phyloP scores from a whole-genome alignment of 2,329 filamentous ascomycete genomes.

The Thelonectria olida region DNA sequence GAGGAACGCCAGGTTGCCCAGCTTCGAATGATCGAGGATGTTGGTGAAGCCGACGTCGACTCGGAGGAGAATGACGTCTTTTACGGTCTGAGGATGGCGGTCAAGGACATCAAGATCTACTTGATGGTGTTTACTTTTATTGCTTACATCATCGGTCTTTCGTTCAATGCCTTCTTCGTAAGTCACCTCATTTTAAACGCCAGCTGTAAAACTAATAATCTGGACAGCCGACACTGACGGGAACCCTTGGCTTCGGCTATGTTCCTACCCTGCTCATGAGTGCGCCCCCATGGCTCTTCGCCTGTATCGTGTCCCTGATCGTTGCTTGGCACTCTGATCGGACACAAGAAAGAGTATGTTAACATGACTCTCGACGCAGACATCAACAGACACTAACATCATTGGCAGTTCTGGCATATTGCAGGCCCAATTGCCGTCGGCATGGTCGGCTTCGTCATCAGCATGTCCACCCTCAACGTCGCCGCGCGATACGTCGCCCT shows the following conservation, averaged over 20 bases:
- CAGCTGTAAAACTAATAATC: background rate
- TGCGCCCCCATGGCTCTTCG: slow-evolving; percentile 67
- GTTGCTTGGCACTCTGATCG: slow-evolving; percentile 66
- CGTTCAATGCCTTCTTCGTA: slow-evolving; percentile 68
- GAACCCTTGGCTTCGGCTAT: slow-evolving; percentile 61
- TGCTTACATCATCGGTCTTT: slow-evolving; percentile 66
- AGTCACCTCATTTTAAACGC: slow-evolving; percentile 25
- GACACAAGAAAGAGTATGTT: slow-evolving; percentile 59
- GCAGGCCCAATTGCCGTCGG: slow-evolving; percentile 61
- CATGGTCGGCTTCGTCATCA: slow-evolving; percentile 67
- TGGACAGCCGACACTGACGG: slow-evolving; percentile 58
- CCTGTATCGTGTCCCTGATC: slow-evolving; percentile 64
- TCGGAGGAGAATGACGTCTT: slow-evolving; percentile 58
- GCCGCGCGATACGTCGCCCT: slow-evolving; percentile 68
- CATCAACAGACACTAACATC: slow-evolving; percentile 1
- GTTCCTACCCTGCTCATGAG: slow-evolving; percentile 65
- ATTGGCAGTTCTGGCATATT: slow-evolving; percentile 65
- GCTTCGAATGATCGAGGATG: slow-evolving; percentile 65
- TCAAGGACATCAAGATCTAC: slow-evolving; percentile 70
- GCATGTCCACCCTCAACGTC: slow-evolving; percentile 64
- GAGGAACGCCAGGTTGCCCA: slow-evolving; percentile 66
- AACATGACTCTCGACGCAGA: background rate
- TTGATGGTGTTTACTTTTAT: slow-evolving; percentile 71
- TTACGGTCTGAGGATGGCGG: slow-evolving; percentile 64
- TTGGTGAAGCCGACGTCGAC: slow-evolving; percentile 64